Conservation (phyloP, 2,329 filamentous ascomycete species). For the Elsinoe australis region DNA sequence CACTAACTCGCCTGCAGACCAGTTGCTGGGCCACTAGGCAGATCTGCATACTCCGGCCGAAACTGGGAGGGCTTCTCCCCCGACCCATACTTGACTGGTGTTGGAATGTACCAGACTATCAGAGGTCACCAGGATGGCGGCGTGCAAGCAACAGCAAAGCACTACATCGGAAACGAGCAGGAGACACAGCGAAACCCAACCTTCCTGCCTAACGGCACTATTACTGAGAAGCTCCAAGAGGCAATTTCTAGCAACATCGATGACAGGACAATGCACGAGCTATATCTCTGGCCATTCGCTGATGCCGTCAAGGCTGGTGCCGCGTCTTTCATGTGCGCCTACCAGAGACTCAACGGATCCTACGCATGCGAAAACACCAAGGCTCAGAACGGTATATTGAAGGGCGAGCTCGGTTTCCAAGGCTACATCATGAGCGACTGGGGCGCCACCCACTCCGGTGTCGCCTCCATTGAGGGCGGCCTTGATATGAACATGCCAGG, state of each 20-base stretch:
- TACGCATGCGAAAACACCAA: constrained; percentile 56
- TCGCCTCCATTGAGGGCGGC: constrained; percentile 40
- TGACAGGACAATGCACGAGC: constrained; percentile 25
- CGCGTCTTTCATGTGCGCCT: constrained; percentile 30
- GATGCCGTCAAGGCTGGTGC: constrained; percentile 27
- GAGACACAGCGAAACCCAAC: constrained; percentile 19
- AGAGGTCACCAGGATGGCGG: constrained; percentile 50
- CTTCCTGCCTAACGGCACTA: constrained; percentile 3
- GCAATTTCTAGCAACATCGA: constrained; percentile 27
- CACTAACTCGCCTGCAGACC: constrained; percentile 8
- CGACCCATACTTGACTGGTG: constrained; percentile 58
- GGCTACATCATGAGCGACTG: constrained; percentile 53
- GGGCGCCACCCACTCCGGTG: constrained; percentile 25
- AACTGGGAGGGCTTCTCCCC: constrained; percentile 70
- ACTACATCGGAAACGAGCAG: constrained; percentile 20
- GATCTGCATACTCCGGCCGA: constrained; percentile 63
- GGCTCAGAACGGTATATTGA: constrained; percentile 59
- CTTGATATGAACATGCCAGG: constrained; percentile 44
- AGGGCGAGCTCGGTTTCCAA: constrained; percentile 66
- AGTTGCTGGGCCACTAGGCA: constrained; percentile 59
- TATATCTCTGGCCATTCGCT: constrained; percentile 30
- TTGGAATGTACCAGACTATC: constrained; percentile 45
- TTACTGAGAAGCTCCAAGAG: constrained; percentile 9
- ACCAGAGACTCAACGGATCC: constrained; percentile 54
- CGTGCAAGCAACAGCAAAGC: constrained; percentile 47